phyloP scores from a whole-genome alignment of 1,284 basidiomycete species.

The Fomitopsis palustris region DNA sequence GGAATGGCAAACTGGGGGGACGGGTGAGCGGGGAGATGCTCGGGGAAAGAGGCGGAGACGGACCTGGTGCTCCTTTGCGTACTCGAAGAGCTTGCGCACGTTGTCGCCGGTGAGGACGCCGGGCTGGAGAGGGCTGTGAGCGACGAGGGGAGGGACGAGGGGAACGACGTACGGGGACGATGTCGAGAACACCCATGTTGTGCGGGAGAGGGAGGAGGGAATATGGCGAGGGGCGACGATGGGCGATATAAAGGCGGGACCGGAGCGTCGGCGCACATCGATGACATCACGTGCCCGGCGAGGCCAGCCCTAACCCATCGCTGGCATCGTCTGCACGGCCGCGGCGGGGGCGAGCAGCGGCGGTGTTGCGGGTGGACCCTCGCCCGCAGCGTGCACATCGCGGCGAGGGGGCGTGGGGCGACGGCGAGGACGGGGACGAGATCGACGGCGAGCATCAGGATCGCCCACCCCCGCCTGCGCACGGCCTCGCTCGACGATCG shows the following conservation, averaged over 20 bases:
- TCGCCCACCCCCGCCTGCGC: not conserved
- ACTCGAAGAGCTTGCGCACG: conserved; percentile 85
- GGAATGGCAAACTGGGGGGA: conserved; percentile 74
- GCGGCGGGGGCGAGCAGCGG: not conserved
- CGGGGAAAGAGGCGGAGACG: conserved; percentile 22
- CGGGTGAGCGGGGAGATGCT: not conserved
- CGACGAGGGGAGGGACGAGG: not conserved
- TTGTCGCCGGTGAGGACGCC: conserved; percentile 88
- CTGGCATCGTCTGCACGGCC: not conserved
- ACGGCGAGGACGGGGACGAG: not conserved
- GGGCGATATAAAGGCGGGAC: not conserved
- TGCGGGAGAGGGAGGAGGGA: conserved; percentile 8
- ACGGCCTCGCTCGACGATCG: not conserved
- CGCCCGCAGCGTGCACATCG: not conserved
- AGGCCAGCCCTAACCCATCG: no score
- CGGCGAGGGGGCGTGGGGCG: not conserved
- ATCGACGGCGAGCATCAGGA: not conserved
- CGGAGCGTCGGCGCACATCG: conserved; percentile 5
- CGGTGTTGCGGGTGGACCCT: not conserved
- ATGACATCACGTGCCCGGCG: conserved; percentile 5
- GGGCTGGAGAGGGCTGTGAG: conserved; percentile 58
- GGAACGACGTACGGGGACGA: conserved; percentile 58
- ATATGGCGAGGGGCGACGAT: conserved; percentile 5
- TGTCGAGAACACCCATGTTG: conserved; percentile 65
- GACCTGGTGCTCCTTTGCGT: conserved; percentile 81